Evolutionary conservation across 2,329 filamentous ascomycete species (phyloP), one percentile per base, ranked within the genome.

Genomic region (Grosmannia penicillata): DNA sequence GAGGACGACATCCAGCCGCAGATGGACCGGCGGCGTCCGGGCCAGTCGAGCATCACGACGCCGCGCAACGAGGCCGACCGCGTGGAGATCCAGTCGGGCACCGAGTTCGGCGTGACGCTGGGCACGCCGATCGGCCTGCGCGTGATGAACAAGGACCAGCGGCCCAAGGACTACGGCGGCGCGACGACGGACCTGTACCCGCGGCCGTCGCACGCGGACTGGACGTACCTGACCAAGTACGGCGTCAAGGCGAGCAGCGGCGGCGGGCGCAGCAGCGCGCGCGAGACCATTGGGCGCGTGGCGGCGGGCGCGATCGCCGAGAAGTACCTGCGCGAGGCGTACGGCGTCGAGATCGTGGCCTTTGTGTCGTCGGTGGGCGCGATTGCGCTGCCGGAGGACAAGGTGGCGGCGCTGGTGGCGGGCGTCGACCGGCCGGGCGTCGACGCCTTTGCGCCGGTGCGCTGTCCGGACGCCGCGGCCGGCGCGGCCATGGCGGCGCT

Each of bases 151-250:
- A 78, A 96, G 65, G 87, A 96, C 58, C 85, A 94, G 56, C 69
- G 89, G 45, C 89, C 87, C 27, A 78, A 84, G 56, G 91, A 98
- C 65, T 96, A 96, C 61, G 82, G 82, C 40, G 74, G 76, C 61
- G 73, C 75, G 55, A 94, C 87, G 23, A 95, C 95, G 75, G 84
- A 96, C 60, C 63, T 77, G 45, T 96, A 81, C 69, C 91, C 91
- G 5, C 74, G 91, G 37, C 91, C 89, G 26, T 85, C 78, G 56
- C 91, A 96, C 61, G 89, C 91, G 43, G 89, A 96, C 62, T 95
- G 82, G 75, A 96, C 91, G 43, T 96, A 96, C 63, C 70, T 94
- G 44, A 83, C 94, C 59, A 96, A 96, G 65, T 98, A 98, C 58
- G 89, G 89, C 41, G 78, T 93, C 49, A 93, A 93, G 66, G 86